phyloP scores from a whole-genome alignment of 768 basidiomycete genomes.

The Lanmaoa pseudosensibilis region DNA sequence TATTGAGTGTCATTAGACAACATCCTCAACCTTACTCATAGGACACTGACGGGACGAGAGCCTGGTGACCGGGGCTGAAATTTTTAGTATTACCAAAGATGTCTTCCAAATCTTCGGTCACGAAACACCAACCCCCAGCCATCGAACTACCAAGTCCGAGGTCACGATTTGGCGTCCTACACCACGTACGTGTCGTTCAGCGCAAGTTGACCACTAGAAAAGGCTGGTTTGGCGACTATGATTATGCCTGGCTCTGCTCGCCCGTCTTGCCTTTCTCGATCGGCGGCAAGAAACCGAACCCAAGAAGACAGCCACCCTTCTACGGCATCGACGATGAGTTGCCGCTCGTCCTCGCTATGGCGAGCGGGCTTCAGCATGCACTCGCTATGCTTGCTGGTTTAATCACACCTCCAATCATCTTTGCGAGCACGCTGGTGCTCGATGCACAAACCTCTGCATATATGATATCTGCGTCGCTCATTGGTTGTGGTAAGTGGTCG shows the following conservation, averaged over 20 bases:
- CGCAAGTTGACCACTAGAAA: constrained; percentile 48
- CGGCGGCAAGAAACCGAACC: constrained; percentile 27
- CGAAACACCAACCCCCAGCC: constrained; percentile 19
- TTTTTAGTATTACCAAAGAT: constrained; percentile 7
- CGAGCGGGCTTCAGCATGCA: constrained; percentile 72
- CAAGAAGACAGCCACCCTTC: constrained; percentile 58
- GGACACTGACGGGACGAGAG: not conserved
- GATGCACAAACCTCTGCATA: constrained; percentile 63
- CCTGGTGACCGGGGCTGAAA: too few relatives aligned
- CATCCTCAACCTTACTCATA: not conserved
- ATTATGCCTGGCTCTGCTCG: constrained; percentile 73
- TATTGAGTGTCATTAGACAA: not conserved
- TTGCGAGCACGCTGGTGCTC: constrained; percentile 61
- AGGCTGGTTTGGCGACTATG: constrained; percentile 85
- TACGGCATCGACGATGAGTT: constrained; percentile 72
- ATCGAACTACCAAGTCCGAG: constrained; percentile 8
- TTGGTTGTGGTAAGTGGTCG: constrained; percentile 61
- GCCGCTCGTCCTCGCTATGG: constrained; percentile 70
- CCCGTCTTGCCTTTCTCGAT: constrained; percentile 62
- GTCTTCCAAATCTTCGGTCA: constrained; percentile 14
- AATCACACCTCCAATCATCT: constrained; percentile 82
- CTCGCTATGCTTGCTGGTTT: constrained; percentile 83
- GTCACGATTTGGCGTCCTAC: constrained; percentile 5
- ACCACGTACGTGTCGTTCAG: constrained; percentile 15
- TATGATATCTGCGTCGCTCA: constrained; percentile 79